Conservation (phyloP, 768 basidiomycete genomes). For the Tubosaeta brunneosetosa region DNA sequence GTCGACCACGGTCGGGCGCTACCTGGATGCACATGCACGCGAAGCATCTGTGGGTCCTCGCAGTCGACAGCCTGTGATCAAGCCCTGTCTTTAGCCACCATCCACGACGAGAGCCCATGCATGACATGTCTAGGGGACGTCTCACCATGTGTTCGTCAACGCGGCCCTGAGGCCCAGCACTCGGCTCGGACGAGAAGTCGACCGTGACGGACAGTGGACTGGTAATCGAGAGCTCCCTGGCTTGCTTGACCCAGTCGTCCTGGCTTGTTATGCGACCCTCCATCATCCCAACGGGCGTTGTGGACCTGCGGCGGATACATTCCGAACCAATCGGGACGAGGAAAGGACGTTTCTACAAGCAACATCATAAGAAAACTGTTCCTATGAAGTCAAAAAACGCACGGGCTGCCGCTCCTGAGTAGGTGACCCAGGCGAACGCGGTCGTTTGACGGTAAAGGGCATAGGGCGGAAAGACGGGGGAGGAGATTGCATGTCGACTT, state of each 20-base stretch:
- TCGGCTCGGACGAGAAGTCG: conserved; percentile 6
- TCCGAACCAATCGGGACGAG: conserved; percentile 33
- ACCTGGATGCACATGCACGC: conserved; percentile 9
- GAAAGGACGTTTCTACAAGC: conserved; percentile 53
- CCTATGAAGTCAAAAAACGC: conserved; percentile 1
- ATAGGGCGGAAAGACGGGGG: conserved; percentile 36
- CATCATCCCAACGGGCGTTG: conserved; percentile 13
- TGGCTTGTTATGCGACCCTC: conserved; percentile 36
- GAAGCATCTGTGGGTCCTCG: conserved; percentile 15
- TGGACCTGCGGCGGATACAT: conserved; percentile 29
- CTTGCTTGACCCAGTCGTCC: conserved; percentile 75
- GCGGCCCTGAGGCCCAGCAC: conserved; percentile 6
- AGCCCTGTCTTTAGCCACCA: conserved; percentile 7
- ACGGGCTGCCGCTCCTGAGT: conserved; percentile 55
- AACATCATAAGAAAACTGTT: background rate
- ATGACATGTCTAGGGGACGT: background rate
- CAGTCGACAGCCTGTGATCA: conserved; percentile 21
- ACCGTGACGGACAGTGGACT: conserved; percentile 20
- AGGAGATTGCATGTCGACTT: conserved; percentile 51
- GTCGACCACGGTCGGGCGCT: conserved; percentile 12
- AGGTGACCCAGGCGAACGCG: conserved; percentile 54
- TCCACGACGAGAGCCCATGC: background rate
- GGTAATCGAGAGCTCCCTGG: conserved; percentile 58
- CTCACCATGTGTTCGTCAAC: conserved; percentile 47
- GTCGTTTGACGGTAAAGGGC: conserved; percentile 42